Percentiles rank a stretch among this genome's conserved stretches.
phyloP scores from a whole-genome alignment of 371 early-diverging fungal genomes.

The Amoeboaphelidium protococcarum region DNA sequence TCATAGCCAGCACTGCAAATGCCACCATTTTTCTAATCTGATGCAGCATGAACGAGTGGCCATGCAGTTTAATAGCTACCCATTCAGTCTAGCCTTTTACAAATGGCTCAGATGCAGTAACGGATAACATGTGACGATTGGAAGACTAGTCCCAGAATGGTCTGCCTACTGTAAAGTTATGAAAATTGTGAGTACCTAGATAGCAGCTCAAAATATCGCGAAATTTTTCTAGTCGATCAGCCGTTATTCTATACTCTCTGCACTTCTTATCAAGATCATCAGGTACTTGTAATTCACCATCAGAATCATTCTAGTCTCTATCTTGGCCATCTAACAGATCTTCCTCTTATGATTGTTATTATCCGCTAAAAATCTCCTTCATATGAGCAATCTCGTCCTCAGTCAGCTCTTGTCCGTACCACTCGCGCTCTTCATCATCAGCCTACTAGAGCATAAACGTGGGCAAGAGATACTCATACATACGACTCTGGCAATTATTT shows the following conservation, averaged over 20 bases:
- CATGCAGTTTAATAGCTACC: conserved; percentile 70
- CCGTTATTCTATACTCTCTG: conserved; percentile 24
- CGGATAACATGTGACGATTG: conserved; percentile 46
- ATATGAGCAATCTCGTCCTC: not conserved
- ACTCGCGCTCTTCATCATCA: not conserved
- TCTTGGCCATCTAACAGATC: not conserved
- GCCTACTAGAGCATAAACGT: conserved; percentile 46
- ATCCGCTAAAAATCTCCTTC: not conserved
- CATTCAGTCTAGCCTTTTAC: conserved; percentile 59
- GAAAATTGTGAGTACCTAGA: conserved; percentile 77
- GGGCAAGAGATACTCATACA: conserved; percentile 94
- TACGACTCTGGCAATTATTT: conserved; percentile 61
- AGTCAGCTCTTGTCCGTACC: not conserved
- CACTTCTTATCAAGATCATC: not conserved
- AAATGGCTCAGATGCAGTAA: conserved; percentile 47
- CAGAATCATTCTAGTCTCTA: not conserved
- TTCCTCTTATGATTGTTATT: not conserved
- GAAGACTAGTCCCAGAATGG: conserved; percentile 41
- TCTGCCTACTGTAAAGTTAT: conserved; percentile 80
- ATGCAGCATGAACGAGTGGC: conserved; percentile 97
- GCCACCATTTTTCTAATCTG: conserved; percentile 99
- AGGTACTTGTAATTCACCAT: not conserved
- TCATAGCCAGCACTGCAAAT: conserved; percentile 5
- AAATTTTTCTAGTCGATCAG: conserved; percentile 29
- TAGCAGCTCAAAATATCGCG: conserved; percentile 36